Conservation (phyloP, 2,329 filamentous ascomycete species). For the Xylaria sp. region DNA sequence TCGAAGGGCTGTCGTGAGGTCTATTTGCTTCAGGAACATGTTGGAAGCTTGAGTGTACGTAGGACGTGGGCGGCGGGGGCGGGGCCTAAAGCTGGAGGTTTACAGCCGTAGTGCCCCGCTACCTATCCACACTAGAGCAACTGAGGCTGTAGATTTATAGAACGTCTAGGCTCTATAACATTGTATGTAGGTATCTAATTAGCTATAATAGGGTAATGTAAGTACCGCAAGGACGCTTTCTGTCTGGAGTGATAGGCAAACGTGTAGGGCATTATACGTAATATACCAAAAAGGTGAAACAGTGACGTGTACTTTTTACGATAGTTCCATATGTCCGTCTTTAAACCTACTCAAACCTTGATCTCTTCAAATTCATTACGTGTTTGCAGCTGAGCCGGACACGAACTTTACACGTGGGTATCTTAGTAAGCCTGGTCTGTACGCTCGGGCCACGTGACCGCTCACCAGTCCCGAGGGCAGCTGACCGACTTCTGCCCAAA, state of each 20-base stretch:
- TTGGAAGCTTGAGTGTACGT: constrained; percentile 30
- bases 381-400: background rate
- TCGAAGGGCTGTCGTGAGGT: constrained; percentile 95
- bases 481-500: constrained; percentile 25
- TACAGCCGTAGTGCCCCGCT: constrained; percentile 24
- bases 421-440: background rate
- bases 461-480: background rate
- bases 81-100: constrained; percentile 26
- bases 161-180: background rate
- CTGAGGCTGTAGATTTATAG: background rate
- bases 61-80: constrained; percentile 24
- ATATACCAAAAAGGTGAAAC: background rate
- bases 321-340: background rate
- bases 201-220: no score
- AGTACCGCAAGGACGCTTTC: background rate
- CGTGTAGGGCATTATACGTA: background rate
- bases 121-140: background rate
- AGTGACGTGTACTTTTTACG: background rate
- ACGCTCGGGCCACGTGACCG: constrained; percentile 28
- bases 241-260: background rate
- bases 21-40: constrained; percentile 96
- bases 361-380: background rate
- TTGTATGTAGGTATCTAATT: background rate
- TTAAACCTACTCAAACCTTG: background rate
- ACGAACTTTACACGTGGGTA: background rate